Conservation (phyloP, 2,329 filamentous ascomycete species). For the Penicillium concentricum region DNA sequence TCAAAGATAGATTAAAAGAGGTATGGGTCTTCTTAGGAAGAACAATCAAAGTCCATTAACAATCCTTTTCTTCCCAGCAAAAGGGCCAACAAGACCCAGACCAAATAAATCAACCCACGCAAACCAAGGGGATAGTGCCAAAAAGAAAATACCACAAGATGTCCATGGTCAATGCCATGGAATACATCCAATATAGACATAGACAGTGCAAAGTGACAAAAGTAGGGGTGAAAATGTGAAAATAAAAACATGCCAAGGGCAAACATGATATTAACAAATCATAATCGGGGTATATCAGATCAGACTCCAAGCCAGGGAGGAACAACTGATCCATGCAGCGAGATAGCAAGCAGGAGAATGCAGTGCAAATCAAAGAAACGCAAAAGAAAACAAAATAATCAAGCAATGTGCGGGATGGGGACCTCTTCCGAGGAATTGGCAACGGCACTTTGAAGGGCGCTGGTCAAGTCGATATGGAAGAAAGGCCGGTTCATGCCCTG, state of each 20-base stretch:
- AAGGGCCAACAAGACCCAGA: neutral
- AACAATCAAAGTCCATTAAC: neutral
- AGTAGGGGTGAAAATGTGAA: neutral
- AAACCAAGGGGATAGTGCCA: constrained; percentile 1
- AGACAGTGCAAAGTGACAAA: constrained; percentile 5
- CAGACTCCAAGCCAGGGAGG: constrained; percentile 23
- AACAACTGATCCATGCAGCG: constrained; percentile 16
- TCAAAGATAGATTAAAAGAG: neutral
- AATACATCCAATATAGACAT: constrained; percentile 3
- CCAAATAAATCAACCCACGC: constrained; percentile 4
- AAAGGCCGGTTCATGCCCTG: constrained; percentile 85
- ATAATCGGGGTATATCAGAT: constrained; percentile 21
- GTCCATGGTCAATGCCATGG: neutral
- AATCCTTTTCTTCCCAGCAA: neutral
- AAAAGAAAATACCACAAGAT: neutral
- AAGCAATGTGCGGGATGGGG: constrained; percentile 12
- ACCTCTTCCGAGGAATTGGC: constrained; percentile 63
- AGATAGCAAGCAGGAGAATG: neutral
- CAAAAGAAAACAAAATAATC: neutral
- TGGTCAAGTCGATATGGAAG: constrained; percentile 91
- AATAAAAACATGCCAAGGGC: neutral
- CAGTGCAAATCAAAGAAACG: neutral
- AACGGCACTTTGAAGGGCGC: constrained; percentile 82
- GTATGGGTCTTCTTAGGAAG: constrained; percentile 3
- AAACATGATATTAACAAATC: constrained; percentile 21